phyloP scores from a whole-genome alignment of 768 basidiomycete species.

The Terana coerulea region DNA sequence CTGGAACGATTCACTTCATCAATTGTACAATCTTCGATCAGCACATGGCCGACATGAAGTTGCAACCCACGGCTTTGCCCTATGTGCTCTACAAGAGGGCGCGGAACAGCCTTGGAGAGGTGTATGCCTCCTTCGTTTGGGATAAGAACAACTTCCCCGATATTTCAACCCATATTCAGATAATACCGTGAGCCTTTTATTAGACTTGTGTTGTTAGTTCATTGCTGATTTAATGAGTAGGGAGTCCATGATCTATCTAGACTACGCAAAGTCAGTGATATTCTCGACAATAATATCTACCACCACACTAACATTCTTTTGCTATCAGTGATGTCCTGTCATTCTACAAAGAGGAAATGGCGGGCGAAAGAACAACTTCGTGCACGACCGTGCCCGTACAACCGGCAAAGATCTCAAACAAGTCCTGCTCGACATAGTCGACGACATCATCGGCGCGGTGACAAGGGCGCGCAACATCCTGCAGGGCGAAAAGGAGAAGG shows the following conservation, averaged over 20 bases:
- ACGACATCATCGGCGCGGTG: constrained; percentile 20
- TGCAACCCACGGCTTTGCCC: constrained; percentile 18
- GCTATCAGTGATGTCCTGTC: constrained; percentile 14
- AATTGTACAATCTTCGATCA: constrained; percentile 31
- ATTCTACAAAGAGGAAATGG: constrained; percentile 15
- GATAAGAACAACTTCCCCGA: constrained; percentile 26
- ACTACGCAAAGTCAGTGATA: constrained; percentile 34
- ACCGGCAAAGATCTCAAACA: not conserved
- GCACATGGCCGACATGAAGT: constrained; percentile 26
- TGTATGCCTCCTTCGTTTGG: constrained; percentile 33
- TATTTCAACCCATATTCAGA: constrained; percentile 31
- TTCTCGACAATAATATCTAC: not conserved
- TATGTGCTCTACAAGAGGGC: constrained; percentile 25
- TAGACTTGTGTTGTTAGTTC: not conserved
- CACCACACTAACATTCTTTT: not conserved
- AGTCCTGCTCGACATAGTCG: not conserved
- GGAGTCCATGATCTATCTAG: constrained; percentile 8
- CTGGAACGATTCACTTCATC: constrained; percentile 32
- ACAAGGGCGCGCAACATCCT: constrained; percentile 13
- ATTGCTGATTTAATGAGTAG: not conserved
- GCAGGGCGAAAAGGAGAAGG: constrained; percentile 6
- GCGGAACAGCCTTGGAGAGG: constrained; percentile 30
- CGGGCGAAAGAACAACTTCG: constrained; percentile 13
- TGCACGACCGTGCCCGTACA: constrained; percentile 11
- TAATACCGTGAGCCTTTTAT: constrained; percentile 24